Percentiles rank a stretch among this genome's conserved stretches.
Conservation (phyloP, 345 rosid genomes). For the Melastoma malabathricum region DNA sequence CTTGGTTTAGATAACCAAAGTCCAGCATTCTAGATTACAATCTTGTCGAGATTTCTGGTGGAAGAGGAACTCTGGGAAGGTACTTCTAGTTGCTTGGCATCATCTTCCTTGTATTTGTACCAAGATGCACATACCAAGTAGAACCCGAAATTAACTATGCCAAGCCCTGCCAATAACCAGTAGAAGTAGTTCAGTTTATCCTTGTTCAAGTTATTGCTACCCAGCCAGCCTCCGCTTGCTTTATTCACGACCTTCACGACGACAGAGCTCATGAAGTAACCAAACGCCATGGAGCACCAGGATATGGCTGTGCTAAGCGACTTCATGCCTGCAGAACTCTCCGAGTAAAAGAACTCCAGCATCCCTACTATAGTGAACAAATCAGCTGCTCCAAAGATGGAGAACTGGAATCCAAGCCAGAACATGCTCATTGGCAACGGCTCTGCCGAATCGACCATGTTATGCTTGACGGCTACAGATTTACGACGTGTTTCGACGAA, state of each 20-base stretch:
- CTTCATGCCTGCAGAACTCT: conserved; percentile 54
- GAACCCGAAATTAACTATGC: not conserved
- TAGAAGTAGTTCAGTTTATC: conserved; percentile 14
- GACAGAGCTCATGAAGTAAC: conserved; percentile 47
- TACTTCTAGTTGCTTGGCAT: too few species aligned
- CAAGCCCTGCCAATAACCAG: conserved; percentile 13
- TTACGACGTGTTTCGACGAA: conserved; percentile 27
- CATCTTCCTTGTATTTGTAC: not conserved
- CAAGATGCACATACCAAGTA: not conserved
- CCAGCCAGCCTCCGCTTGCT: conserved; percentile 30
- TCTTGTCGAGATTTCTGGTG: too few species aligned
- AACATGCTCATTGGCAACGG: conserved; percentile 19
- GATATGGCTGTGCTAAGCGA: conserved; percentile 59
- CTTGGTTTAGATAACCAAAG: too few species aligned
- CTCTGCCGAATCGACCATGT: conserved; percentile 1
- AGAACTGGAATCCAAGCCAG: conserved; percentile 46
- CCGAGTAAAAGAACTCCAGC: conserved; percentile 57
- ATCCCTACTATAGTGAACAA: conserved; percentile 55
- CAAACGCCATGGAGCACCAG: conserved; percentile 44
- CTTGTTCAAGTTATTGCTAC: conserved; percentile 11
- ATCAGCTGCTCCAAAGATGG: conserved; percentile 51
- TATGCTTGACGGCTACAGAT: conserved; percentile 11
- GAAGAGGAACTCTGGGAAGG: too few species aligned
- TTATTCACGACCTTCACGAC: conserved; percentile 33
- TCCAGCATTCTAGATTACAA: too few species aligned